A percentile compares a stretch with the other conserved stretches of the same genome.
Evolutionary conservation across 2,329 filamentous ascomycete species (phyloP).

Genomic region (Chaetomiaceae sp.): DNA sequence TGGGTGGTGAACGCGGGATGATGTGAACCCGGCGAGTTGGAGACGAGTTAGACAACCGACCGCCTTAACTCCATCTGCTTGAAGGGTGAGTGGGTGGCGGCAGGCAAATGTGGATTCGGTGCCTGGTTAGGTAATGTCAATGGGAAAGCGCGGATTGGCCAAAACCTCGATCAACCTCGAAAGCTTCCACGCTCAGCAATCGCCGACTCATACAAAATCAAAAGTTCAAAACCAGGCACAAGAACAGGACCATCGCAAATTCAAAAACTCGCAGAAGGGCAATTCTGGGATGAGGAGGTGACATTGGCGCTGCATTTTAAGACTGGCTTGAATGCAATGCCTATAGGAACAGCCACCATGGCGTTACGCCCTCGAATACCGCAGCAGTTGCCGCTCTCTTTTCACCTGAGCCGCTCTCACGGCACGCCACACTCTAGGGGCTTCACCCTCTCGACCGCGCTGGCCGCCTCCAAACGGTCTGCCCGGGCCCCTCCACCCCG

Average conservation of each 20-base stretch:
- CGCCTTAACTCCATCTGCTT: too few relatives aligned
- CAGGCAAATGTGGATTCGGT: conserved; percentile 2
- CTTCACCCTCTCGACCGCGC: conserved; percentile 10
- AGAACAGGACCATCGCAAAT: too few relatives aligned
- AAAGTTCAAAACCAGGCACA: too few relatives aligned
- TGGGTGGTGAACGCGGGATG: not conserved
- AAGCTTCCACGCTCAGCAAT: not conserved
- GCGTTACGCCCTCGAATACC: conserved; percentile 6
- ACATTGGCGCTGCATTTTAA: not conserved
- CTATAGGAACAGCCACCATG: conserved; percentile 13
- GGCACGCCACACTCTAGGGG: not conserved
- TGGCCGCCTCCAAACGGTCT: not conserved
- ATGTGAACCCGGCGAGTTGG: not conserved
- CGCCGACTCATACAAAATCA: too few relatives aligned
- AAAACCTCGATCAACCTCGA: not conserved
- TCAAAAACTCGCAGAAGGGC: too few relatives aligned
- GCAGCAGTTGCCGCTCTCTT: not conserved
- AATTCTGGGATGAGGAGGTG: conserved; percentile 7
- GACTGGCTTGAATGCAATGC: too few relatives aligned
- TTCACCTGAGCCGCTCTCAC: not conserved
- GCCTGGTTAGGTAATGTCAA: not conserved
- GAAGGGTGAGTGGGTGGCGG: too few relatives aligned
- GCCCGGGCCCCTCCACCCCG: not conserved
- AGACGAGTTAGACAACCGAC: not conserved
- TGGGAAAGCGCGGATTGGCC: not conserved